Evolutionary conservation across 1,284 basidiomycete species (phyloP), one percentile per base, ranked within the genome.

Genomic region (Tylopilus sp.): DNA sequence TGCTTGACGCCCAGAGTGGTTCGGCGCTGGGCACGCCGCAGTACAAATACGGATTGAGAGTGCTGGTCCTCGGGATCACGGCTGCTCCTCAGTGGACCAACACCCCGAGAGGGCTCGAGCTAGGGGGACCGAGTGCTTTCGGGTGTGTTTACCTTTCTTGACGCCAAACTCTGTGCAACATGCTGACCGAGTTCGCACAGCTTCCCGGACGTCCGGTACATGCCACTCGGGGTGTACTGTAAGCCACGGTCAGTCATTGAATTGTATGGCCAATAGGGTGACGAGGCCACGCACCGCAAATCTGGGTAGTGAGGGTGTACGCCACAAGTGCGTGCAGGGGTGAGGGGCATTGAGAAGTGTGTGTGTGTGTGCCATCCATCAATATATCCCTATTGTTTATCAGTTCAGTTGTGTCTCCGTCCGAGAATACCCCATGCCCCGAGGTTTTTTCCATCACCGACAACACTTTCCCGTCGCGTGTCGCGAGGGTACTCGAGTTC

Each of bases 1-100:
- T 84, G 10, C 67, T 81, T 15, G 80, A 84, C 53, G 74, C 77
- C 12, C 74, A 76, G 51, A 78, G 67, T 34, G 81, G 81, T 8
- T 64, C 73, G 10, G 76, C 78, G 2, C 68, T 84, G 16, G 81
- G 81, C 12, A 72, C 70, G 12, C 71, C 69, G 26, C 61, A 74
- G 44, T 74, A 73, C 58, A 74, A 73, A 51, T 81, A 81, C 55
- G 80, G 81, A 10, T 62, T 81, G 35, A 72, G 77, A 28, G 81
- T 81, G 9, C 66, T 77, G 11, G 78, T 83, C 41, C 65, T 83
- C 38, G 81, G 76, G 11, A 70, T 82, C 29, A 76, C 77, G 18
- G 78, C 74, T 8, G 73, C 77, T 13, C 78, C 80, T 15, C 75
- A 76, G 45, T 83, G 81, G 81, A 81, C 79, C 10, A 56, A 59